Evolutionary conservation across 2,329 filamentous ascomycete genomes (phyloP).

Genomic region (Penicillium oxalicum): DNA sequence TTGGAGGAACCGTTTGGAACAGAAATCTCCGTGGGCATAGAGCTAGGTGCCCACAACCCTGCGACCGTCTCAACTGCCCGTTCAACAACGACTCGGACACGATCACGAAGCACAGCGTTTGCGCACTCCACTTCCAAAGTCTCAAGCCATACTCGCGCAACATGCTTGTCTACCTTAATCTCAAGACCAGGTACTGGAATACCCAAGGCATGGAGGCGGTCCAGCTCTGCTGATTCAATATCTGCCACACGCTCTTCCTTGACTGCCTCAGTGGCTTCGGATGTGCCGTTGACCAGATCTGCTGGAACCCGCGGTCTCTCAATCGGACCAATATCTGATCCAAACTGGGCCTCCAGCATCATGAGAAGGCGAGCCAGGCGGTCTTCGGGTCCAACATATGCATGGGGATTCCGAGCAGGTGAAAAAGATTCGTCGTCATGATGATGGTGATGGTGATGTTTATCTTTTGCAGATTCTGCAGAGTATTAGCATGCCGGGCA

Average conservation of each 20-base stretch:
- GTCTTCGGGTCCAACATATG: conserved; percentile 64
- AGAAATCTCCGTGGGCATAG: conserved; percentile 16
- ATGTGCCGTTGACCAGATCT: conserved; percentile 14
- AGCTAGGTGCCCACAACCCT: conserved; percentile 51
- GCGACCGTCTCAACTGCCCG: conserved; percentile 81
- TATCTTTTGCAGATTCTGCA: conserved; percentile 55
- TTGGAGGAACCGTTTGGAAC: conserved; percentile 20
- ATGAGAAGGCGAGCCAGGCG: conserved; percentile 81
- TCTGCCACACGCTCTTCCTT: conserved; percentile 46
- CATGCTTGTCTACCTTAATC: conserved; percentile 80
- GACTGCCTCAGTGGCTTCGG: conserved; percentile 19
- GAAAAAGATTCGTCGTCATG: conserved; percentile 35
- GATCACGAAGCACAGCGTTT: conserved; percentile 71
- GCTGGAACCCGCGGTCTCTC: conserved; percentile 50
- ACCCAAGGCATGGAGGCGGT: conserved; percentile 72
- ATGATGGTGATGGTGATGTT: conserved; percentile 46
- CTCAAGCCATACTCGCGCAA: conserved; percentile 87
- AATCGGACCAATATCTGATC: conserved; percentile 76
- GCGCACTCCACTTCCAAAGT: conserved; percentile 81
- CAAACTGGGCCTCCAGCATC: conserved; percentile 97
- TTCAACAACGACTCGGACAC: conserved; percentile 84
- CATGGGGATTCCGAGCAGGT: conserved; percentile 63
- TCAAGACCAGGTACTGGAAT: conserved; percentile 86
- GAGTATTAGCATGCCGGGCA: conserved; percentile 7
- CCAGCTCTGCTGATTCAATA: conserved; percentile 62